phyloP scores from a whole-genome alignment of 129 eudicot species.

The Flaveria brownii region DNA sequence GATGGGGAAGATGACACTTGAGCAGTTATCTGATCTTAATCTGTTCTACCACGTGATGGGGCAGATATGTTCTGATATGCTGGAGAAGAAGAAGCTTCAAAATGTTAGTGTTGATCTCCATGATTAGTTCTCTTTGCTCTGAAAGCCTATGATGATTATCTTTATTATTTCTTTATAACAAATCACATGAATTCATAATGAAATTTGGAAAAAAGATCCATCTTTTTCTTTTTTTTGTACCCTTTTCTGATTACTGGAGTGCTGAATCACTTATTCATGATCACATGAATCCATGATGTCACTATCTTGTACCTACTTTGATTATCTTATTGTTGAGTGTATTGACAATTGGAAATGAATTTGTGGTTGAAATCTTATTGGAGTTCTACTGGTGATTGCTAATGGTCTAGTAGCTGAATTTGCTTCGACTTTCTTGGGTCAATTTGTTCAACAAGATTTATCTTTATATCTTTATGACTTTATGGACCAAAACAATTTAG shows the following conservation, averaged over 20 bases:
- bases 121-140: neutral
- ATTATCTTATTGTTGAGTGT: conserved; percentile 1
- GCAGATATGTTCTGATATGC: conserved; percentile 64
- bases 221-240: neutral
- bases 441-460: neutral
- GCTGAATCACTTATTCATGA: neutral
- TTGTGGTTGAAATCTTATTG: conserved; percentile 6
- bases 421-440: conserved; percentile 5
- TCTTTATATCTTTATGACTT: conserved; percentile 12
- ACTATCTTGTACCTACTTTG: conserved; percentile 10
- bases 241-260: conserved; percentile 6
- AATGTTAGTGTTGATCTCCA: conserved; percentile 45
- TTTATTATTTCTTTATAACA: neutral
- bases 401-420: conserved; percentile 16
- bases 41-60: conserved; percentile 90
- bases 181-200: neutral
- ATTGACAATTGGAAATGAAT: neutral
- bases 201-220: too few relatives aligned
- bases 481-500: conserved; percentile 1
- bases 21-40: conserved; percentile 70
- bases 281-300: conserved; percentile 24
- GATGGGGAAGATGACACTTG: conserved; percentile 82
- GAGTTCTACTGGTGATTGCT: neutral
- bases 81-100: conserved; percentile 70
- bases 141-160: neutral